Conservation (phyloP, 2,329 filamentous ascomycete genomes). For the Cladosporium phlei region DNA sequence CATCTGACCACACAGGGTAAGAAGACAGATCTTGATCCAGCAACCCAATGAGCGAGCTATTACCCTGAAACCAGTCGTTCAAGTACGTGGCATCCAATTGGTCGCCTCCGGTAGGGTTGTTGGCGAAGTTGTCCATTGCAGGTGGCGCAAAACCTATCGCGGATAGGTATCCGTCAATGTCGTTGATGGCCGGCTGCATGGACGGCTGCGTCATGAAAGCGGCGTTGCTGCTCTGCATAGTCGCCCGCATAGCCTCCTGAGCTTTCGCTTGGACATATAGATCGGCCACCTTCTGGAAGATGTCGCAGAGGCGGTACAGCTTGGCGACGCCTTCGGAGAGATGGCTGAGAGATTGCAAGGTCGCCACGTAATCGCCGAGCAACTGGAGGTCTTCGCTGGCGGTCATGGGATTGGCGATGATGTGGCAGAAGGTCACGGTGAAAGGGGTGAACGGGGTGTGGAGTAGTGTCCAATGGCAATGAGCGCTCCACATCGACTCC, state of each 20-base stretch:
- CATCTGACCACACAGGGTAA: not conserved
- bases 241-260: slow-evolving; percentile 7
- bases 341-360: slow-evolving; percentile 18
- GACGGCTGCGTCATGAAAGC: not conserved
- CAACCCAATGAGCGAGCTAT: slow-evolving; percentile 15
- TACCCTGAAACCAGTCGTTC: slow-evolving; percentile 18
- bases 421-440: slow-evolving; percentile 50
- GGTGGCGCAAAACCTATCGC: slow-evolving; percentile 17
- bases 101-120: not conserved
- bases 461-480: slow-evolving; percentile 35
- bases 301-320: slow-evolving; percentile 17
- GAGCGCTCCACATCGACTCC: slow-evolving; percentile 14
- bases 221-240: not conserved
- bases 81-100: slow-evolving; percentile 15
- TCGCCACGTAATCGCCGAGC: slow-evolving; percentile 21
- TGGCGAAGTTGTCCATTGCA: not conserved
- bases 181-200: slow-evolving; percentile 16
- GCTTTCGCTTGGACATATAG: slow-evolving; percentile 19
- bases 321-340: slow-evolving; percentile 22
- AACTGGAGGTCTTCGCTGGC: slow-evolving; percentile 18
- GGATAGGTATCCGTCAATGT: slow-evolving; percentile 18
- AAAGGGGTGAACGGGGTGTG: slow-evolving; percentile 57
- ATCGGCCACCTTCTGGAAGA: slow-evolving; percentile 23
- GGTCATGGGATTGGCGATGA: slow-evolving; percentile 18
- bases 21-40: slow-evolving; percentile 16